Percentiles rank a stretch among this genome's conserved stretches.
These are phyloP conservation scores for Trichodelitschia bisporula DNA, from an alignment of 495 filamentous ascomycete species.

Conservation along the genomic window DNA sequence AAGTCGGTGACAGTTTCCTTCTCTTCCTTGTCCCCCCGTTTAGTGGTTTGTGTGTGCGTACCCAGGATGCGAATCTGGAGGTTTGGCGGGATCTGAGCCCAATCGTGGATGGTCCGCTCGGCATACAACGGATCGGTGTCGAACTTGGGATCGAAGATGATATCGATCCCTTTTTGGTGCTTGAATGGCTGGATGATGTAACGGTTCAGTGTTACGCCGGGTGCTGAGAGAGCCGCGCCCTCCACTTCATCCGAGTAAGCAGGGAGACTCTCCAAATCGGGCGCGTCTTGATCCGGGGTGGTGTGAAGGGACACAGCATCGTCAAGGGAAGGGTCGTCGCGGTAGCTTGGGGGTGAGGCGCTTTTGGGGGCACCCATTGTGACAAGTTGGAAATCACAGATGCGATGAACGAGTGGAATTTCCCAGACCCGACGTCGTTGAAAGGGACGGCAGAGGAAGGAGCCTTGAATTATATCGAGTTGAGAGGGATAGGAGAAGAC, in stretches of 20 bases:
- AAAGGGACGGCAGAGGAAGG: no score
- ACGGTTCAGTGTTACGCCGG: background rate
- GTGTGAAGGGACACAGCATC: background rate
- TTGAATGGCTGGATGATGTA: background rate
- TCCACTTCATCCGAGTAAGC: background rate
- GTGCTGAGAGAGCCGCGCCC: background rate
- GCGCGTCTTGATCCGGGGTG: background rate
- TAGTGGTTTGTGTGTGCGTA: no score
- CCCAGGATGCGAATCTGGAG: background rate
- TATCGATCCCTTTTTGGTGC: background rate
- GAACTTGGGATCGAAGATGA: background rate
- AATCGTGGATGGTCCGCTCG: background rate
- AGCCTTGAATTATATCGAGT: no score
- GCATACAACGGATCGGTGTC: background rate
- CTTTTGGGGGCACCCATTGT: no score
- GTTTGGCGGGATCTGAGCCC: background rate
- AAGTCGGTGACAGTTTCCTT: slow-evolving; percentile 8
- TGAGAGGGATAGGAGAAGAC: no score
- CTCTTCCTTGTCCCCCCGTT: background rate
- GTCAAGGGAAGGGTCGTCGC: no score
- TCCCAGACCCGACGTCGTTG: no score
- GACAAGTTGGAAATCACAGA: no score
- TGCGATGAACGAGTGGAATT: no score
- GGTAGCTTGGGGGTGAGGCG: no score
- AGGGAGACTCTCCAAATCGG: background rate